A percentile compares a stretch with the other conserved stretches of the same genome.
phyloP scores from a whole-genome alignment of 1,284 basidiomycete species.

The Fistulina hepatica region DNA sequence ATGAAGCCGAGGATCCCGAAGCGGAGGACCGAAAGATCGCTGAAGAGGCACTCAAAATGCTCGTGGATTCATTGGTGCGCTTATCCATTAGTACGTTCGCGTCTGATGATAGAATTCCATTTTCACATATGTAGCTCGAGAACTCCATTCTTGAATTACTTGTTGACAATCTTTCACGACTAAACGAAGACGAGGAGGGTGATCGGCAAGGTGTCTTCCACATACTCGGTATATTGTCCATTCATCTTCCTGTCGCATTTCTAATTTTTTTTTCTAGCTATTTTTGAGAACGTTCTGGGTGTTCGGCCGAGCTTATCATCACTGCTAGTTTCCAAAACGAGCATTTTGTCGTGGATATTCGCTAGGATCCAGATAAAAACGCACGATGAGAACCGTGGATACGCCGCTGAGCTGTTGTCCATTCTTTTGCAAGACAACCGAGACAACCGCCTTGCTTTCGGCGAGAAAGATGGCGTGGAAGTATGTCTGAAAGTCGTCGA shows the following conservation, averaged over 20 bases:
- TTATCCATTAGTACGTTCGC: background rate
- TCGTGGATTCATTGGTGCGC: constrained; percentile 67
- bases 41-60: constrained; percentile 58
- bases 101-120: too few relatives aligned
- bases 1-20: constrained; percentile 38
- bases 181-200: constrained; percentile 79
- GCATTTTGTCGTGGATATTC: constrained; percentile 72
- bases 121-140: constrained; percentile 44
- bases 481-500: constrained; percentile 67
- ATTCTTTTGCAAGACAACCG: constrained; percentile 75
- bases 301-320: constrained; percentile 71
- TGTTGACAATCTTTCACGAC: constrained; percentile 76
- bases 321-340: constrained; percentile 63
- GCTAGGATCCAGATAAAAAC: constrained; percentile 61
- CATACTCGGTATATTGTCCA: constrained; percentile 58
- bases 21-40: constrained; percentile 36
- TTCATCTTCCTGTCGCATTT: constrained; percentile 1
- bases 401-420: constrained; percentile 80
- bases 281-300: constrained; percentile 88
- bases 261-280: constrained; percentile 38
- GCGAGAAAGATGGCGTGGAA: constrained; percentile 73
- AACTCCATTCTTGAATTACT: constrained; percentile 81
- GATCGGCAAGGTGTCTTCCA: constrained; percentile 89
- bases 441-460: constrained; percentile 53
- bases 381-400: constrained; percentile 80